Base-by-base conservation (phyloP, 768 basidiomycete genomes). In the Tylopilus subfusipes region DNA sequence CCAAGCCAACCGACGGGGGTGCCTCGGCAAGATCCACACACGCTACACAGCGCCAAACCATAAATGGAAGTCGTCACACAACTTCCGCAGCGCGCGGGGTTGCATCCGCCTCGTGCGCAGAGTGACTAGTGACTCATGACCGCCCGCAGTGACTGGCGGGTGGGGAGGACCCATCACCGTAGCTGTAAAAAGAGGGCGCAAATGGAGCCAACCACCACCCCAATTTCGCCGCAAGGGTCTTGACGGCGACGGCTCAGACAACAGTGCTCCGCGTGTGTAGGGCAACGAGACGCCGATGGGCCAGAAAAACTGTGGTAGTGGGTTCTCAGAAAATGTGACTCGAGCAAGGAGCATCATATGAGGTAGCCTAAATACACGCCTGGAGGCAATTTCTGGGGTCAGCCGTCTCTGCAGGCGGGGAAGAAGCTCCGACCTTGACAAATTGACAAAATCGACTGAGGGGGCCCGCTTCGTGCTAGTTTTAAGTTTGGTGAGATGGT, bases 341-440 rank as follows among this genome's bases (percentile, higher is more conserved):
- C 50, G 44, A 49, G 40, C 42, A 34, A 38, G 52, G 47, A n/a
- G 38, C 40, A 19, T 48, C 45, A 49, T 52, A 60, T 55, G 51
- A 61, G 61, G 68, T 57, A 44, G 60, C 59, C 39, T 42, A 59
- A 59, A 47, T 13, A 58, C 42, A 48, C 57, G 50, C 53, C 61
- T 57, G 34, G 34, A 42, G 42, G 44, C n/a, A 30, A 19, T 29
- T 52, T 55, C 42, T 51, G 56, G 56, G 55, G 56, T 58, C 44
- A 59, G 49, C 31, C 27, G 21, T 48, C 48, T 51, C 50, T 52
- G 50, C 36, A 57, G 42, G 60, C 48, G 61, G 59, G 58, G 53
- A 49, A 58, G 8, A 58, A 53, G 44, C 53, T 54, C 63, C 57
- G 53, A 59, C 60, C 61, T 65, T 60, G 55, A 59, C 58, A n/a